A percentile compares a stretch with the other conserved stretches of the same genome.
Conservation (phyloP, 495 filamentous ascomycete genomes). For the Penicillium atrosanguineum region DNA sequence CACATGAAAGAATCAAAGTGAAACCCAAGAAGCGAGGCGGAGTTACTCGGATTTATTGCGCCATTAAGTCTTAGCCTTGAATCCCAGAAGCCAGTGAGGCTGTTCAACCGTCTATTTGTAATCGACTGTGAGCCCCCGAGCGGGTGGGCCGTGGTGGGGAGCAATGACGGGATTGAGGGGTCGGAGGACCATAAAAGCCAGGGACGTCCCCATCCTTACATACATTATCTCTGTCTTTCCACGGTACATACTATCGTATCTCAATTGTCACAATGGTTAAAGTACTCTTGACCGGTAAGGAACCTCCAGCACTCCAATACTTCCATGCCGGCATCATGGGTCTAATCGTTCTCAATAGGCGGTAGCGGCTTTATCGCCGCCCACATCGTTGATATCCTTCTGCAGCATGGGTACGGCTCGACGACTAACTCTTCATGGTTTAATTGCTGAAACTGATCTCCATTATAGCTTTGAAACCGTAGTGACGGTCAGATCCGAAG, state of each 20-base stretch:
- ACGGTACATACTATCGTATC: not conserved
- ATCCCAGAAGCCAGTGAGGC: not conserved
- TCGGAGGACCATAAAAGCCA: constrained; percentile 18
- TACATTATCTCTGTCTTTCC: not conserved
- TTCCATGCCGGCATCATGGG: not conserved
- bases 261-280: constrained; percentile 34
- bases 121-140: constrained; percentile 6
- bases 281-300: constrained; percentile 43
- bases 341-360: constrained; percentile 35
- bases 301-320: not conserved
- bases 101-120: constrained; percentile 16
- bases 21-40: not conserved
- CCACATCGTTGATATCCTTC: constrained; percentile 74
- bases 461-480: constrained; percentile 63
- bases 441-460: constrained; percentile 7
- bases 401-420: constrained; percentile 52
- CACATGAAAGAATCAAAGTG: not conserved
- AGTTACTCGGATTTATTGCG: constrained; percentile 5
- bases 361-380: constrained; percentile 75
- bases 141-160: constrained; percentile 15
- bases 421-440: not conserved
- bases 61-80: constrained; percentile 5
- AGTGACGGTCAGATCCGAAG: constrained; percentile 76
- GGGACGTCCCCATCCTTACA: constrained; percentile 2
- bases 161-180: constrained; percentile 29